These are phyloP conservation scores for Anisodus tanguticus DNA, from an alignment of 257 asterid species.

Conservation along the genomic window DNA sequence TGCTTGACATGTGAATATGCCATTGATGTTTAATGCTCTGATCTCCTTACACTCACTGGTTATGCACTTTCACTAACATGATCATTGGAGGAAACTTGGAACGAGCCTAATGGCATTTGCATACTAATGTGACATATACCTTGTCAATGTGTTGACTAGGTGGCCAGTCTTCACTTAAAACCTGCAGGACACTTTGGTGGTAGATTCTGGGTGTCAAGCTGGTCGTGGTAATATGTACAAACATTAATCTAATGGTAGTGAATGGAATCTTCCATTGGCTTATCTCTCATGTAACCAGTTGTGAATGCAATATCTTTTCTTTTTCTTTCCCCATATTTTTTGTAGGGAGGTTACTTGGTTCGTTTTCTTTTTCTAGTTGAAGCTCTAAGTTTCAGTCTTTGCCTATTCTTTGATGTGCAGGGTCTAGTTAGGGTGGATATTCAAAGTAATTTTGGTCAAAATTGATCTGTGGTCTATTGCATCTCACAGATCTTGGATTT, in stretches of 20 bases:
- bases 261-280: neutral
- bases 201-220: slow-evolving; percentile 7
- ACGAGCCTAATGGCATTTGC: slow-evolving; percentile 8
- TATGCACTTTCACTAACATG: neutral
- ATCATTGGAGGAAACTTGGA: slow-evolving; percentile 8
- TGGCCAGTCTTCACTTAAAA: neutral
- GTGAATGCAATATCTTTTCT: neutral
- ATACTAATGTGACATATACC: neutral
- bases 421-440: neutral
- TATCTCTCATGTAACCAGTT: neutral
- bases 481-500: slow-evolving; percentile 16
- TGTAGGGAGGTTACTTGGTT: neutral
- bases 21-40: neutral
- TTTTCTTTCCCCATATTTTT: neutral
- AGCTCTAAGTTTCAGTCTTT: neutral
- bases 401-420: neutral
- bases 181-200: neutral
- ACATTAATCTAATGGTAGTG: neutral
- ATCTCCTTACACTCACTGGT: neutral
- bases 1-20: slow-evolving; percentile 21
- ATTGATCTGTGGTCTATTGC: slow-evolving; percentile 24
- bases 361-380: neutral
- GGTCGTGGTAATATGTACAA: neutral
- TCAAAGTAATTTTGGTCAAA: slow-evolving; percentile 1
- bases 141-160: neutral